These are phyloP conservation scores for Pichia membranifaciens DNA, from an alignment of 805 yeast species.

Conservation along the genomic window DNA sequence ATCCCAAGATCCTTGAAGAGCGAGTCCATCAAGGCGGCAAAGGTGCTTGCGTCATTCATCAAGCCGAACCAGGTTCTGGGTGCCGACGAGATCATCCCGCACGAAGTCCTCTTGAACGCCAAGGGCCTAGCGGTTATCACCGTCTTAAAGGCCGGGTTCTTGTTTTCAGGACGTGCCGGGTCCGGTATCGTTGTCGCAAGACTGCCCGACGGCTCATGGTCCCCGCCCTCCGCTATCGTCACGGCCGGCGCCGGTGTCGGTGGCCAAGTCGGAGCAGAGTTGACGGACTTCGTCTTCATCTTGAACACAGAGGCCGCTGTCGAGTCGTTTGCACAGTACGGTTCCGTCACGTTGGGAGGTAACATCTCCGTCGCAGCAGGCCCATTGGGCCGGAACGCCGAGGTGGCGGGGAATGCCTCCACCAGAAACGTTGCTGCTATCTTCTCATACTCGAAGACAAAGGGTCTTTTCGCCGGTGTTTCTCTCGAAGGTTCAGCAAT, in stretches of 20 bases:
- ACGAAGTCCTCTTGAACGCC: slow-evolving; percentile 78
- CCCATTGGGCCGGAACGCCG: slow-evolving; percentile 95
- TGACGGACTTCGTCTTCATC: slow-evolving; percentile 93
- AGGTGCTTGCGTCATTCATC: slow-evolving; percentile 79
- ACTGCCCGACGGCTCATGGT: slow-evolving; percentile 93
- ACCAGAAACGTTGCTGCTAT: slow-evolving; percentile 82
- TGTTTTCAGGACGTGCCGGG: slow-evolving; percentile 96
- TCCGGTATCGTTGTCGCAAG: slow-evolving; percentile 94
- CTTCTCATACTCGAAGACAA: slow-evolving; percentile 89
- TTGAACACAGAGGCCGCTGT: slow-evolving; percentile 85
- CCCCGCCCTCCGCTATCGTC: slow-evolving; percentile 92
- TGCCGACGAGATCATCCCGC: slow-evolving; percentile 85
- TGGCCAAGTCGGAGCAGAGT: slow-evolving; percentile 93
- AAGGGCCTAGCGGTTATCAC: slow-evolving; percentile 90
- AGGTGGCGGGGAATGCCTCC: slow-evolving; percentile 94
- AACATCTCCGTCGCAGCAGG: slow-evolving; percentile 96
- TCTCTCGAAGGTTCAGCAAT: slow-evolving; percentile 95
- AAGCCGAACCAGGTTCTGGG: slow-evolving; percentile 93
- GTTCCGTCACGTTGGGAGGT: slow-evolving; percentile 92
- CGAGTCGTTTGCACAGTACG: slow-evolving; percentile 86
- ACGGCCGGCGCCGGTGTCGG: slow-evolving; percentile 99
- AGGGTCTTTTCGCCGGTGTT: slow-evolving; percentile 96
- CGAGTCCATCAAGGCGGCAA: slow-evolving; percentile 93
- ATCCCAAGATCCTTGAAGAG: slow-evolving; percentile 83
- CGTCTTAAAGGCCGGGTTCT: slow-evolving; percentile 93